phyloP scores from a whole-genome alignment of 768 basidiomycete species.

The Phylloporus sp. region DNA sequence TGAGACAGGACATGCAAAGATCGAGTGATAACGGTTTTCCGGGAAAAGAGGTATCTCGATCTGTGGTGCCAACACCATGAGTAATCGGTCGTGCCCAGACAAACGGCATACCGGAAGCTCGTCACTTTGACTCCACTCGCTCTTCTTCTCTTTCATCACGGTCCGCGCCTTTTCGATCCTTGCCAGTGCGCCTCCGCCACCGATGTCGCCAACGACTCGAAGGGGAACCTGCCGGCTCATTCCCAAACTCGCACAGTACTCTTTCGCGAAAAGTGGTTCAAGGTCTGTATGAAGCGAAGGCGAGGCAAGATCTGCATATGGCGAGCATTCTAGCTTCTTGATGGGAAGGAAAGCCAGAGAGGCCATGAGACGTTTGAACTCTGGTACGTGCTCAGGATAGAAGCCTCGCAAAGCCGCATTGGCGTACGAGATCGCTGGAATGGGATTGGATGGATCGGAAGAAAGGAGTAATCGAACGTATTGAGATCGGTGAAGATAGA shows the following conservation, averaged over 20 bases:
- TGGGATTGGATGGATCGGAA: conserved; percentile 51
- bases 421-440: conserved; percentile 71
- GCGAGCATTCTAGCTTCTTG: conserved; percentile 57
- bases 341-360: conserved; percentile 69
- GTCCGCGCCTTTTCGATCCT: conserved; percentile 92
- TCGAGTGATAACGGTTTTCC: conserved; percentile 90
- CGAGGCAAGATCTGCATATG: conserved; percentile 70
- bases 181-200: conserved; percentile 84
- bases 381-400: conserved; percentile 52
- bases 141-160: conserved; percentile 89
- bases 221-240: conserved; percentile 89
- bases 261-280: conserved; percentile 78
- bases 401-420: conserved; percentile 59
- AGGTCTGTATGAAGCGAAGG: conserved; percentile 72
- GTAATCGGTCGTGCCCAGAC: neutral
- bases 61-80: conserved; percentile 37
- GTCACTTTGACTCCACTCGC: conserved; percentile 85
- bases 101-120: conserved; percentile 69
- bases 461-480: conserved; percentile 75
- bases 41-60: conserved; percentile 89
- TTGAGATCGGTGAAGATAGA: conserved; percentile 85
- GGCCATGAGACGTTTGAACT: conserved; percentile 67
- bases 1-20: conserved; percentile 96
- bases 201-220: conserved; percentile 86
- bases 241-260: conserved; percentile 81